These are phyloP conservation scores for Eremochloa ophiuroides DNA, from an alignment of 176 grass and related monocot genomes.

Conservation along the genomic window DNA sequence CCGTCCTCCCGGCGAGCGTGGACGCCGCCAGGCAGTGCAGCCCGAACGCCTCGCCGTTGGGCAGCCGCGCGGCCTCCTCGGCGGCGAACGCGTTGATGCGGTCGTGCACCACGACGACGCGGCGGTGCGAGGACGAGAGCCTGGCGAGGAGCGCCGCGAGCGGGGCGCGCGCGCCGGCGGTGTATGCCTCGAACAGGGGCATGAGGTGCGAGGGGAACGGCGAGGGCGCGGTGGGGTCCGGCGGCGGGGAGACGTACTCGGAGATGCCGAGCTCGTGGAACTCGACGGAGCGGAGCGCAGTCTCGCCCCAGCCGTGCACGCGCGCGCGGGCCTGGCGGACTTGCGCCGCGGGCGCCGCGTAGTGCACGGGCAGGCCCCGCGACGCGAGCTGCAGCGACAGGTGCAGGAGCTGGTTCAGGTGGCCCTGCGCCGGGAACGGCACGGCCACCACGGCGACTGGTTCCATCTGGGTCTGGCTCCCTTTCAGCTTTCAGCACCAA, in stretches of 20 bases:
- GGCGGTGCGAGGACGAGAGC: conserved; percentile 28
- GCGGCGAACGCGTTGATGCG: conserved; percentile 30
- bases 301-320: conserved; percentile 20
- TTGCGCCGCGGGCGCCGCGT: conserved; percentile 40
- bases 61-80: conserved; percentile 29
- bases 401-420: conserved; percentile 68
- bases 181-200: conserved; percentile 29
- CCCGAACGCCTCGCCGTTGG: conserved; percentile 41
- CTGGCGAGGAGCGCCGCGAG: conserved; percentile 28
- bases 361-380: conserved; percentile 42
- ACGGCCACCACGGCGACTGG: conserved; percentile 48
- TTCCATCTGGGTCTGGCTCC: not conserved
- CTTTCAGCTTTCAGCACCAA: not conserved
- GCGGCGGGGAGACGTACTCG: conserved; percentile 28
- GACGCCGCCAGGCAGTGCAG: conserved; percentile 34
- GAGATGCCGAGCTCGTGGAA: conserved; percentile 52
- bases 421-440: conserved; percentile 59
- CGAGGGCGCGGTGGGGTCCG: conserved; percentile 13
- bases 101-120: conserved; percentile 50
- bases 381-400: conserved; percentile 49
- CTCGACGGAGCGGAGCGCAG: conserved; percentile 10
- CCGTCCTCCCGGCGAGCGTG: not conserved
- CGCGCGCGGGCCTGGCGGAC: conserved; percentile 34
- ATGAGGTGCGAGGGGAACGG: conserved; percentile 46
- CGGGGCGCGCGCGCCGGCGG: conserved; percentile 21